Evolutionary conservation across 108 stramenopile species (phyloP).

Genomic region (Chaetoceros muelleri): DNA sequence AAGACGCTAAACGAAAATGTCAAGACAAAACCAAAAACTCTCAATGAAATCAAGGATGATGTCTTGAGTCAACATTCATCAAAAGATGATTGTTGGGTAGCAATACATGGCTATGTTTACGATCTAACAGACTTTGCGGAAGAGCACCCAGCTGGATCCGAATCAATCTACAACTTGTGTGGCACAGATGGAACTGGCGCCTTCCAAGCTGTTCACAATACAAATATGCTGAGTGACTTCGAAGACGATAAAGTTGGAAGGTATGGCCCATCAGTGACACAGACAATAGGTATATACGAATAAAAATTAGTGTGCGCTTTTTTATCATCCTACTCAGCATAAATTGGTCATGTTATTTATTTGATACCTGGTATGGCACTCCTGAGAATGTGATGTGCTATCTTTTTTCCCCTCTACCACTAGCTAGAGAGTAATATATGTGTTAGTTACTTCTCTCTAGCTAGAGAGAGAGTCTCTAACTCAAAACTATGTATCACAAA

Average conservation of each 20-base stretch:
- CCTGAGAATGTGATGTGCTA: too few species aligned
- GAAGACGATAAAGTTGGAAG: constrained; percentile 38
- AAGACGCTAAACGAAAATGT: constrained; percentile 7
- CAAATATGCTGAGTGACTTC: constrained; percentile 74
- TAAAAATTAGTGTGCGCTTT: too few species aligned
- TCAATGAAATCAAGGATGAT: constrained; percentile 37
- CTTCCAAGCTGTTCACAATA: constrained; percentile 75
- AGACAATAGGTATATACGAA: too few species aligned
- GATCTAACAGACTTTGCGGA: constrained; percentile 87
- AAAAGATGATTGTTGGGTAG: constrained; percentile 83
- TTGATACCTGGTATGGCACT: too few species aligned
- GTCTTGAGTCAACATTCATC: constrained; percentile 69
- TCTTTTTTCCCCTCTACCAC: too few species aligned
- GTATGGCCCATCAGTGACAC: too few species aligned
- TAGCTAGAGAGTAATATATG: too few species aligned
- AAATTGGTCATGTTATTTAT: too few species aligned
- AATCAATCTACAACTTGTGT: constrained; percentile 65
- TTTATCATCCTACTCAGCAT: too few species aligned
- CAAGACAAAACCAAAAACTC: constrained; percentile 5
- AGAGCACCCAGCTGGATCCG: constrained; percentile 86
- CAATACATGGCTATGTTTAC: constrained; percentile 76
- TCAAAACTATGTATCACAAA: too few species aligned
- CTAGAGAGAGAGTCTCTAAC: too few species aligned
- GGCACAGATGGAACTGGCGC: constrained; percentile 79
- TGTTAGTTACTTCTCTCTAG: too few species aligned